Percentiles rank a stretch among this genome's conserved stretches.
Evolutionary conservation across 495 filamentous ascomycete species (phyloP).

Genomic region (Chaetomium fimeti): DNA sequence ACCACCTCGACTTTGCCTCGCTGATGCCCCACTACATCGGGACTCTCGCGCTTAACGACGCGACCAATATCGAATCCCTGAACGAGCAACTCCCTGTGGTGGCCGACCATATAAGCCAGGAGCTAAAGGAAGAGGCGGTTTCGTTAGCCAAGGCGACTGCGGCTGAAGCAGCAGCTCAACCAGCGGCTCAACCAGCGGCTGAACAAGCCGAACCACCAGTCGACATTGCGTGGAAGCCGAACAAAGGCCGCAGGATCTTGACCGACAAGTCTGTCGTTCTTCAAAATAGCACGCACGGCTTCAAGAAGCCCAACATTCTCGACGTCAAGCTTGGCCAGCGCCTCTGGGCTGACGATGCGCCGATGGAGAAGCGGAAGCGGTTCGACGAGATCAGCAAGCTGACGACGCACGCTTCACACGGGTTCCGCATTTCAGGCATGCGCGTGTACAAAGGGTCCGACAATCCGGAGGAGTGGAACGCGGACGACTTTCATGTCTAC

Average conservation of each 20-base stretch:
- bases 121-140: constrained; percentile 43
- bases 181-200: constrained; percentile 9
- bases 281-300: constrained; percentile 80
- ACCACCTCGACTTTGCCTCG: constrained; percentile 68
- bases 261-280: constrained; percentile 81
- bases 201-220: constrained; percentile 20
- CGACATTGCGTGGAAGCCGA: constrained; percentile 38
- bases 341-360: constrained; percentile 83
- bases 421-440: constrained; percentile 93
- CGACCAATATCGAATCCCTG: constrained; percentile 46
- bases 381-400: constrained; percentile 75
- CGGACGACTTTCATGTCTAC: constrained; percentile 65
- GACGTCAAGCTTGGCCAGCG: constrained; percentile 88
- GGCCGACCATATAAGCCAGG: constrained; percentile 43
- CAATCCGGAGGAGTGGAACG: constrained; percentile 46
- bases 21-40: constrained; percentile 86
- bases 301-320: constrained; percentile 84
- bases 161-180: constrained; percentile 31
- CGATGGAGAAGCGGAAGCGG: constrained; percentile 68
- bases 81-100: constrained; percentile 52
- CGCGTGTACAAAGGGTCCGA: constrained; percentile 73
- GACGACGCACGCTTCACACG: constrained; percentile 77
- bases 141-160: constrained; percentile 31
- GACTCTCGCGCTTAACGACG: constrained; percentile 58
- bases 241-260: constrained; percentile 56